A percentile compares a stretch with the other conserved stretches of the same genome.
Evolutionary conservation across 2,329 filamentous ascomycete species (phyloP).

Genomic region (Pseudopyricularia javanii): DNA sequence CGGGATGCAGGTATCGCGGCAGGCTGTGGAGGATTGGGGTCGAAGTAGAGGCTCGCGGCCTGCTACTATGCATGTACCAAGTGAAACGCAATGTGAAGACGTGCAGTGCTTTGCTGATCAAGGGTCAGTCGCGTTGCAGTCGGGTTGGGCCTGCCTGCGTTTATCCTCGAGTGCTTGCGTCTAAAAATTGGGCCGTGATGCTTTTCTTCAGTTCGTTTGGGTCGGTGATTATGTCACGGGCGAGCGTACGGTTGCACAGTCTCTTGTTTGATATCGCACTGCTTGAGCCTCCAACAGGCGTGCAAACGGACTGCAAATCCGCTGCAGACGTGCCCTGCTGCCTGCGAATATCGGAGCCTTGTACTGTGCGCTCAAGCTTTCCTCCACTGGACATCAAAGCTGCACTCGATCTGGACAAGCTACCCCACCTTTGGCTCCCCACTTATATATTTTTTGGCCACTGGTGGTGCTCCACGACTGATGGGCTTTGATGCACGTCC

Average conservation of each 20-base stretch:
- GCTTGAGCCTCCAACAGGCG: not conserved
- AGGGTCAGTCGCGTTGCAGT: not conserved
- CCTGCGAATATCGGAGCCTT: not conserved
- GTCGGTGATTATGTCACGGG: not conserved
- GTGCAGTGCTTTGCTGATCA: not conserved
- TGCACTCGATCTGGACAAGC: not conserved
- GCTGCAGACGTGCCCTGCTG: too few species aligned
- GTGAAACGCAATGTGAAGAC: not conserved
- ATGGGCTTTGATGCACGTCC: slow-evolving; percentile 1
- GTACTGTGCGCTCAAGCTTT: not conserved
- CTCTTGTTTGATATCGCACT: not conserved
- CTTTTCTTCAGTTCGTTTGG: not conserved
- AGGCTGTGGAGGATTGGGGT: not conserved
- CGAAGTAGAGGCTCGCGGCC: too few species aligned
- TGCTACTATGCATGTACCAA: too few species aligned
- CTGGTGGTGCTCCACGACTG: slow-evolving; percentile 4
- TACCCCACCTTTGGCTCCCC: not conserved
- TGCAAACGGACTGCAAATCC: too few species aligned
- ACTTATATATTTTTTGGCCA: slow-evolving; percentile 2
- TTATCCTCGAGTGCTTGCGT: not conserved
- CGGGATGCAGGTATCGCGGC: not conserved
- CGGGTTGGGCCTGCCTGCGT: not conserved
- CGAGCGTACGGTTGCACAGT: not conserved
- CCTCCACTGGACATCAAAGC: too few species aligned
- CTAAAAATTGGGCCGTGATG: not conserved